Evolutionary conservation across 73 alveolate genomes (phyloP).

Genomic region (Symbiodinium natans): DNA sequence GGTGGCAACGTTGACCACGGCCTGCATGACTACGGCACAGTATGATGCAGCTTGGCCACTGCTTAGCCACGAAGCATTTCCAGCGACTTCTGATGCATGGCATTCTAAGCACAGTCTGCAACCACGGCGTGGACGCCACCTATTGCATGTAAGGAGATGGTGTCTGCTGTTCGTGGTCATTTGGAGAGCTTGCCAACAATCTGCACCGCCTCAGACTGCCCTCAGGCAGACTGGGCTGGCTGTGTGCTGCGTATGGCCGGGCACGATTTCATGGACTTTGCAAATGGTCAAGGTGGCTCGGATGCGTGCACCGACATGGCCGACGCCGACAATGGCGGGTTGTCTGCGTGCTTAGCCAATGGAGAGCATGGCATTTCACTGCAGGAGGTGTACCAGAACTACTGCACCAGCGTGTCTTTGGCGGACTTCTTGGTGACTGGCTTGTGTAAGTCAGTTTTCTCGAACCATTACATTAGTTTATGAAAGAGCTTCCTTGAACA

Average conservation of each 20-base stretch:
- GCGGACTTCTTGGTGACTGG: constrained; percentile 93
- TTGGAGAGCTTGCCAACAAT: constrained; percentile 11
- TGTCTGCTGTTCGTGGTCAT: constrained; percentile 47
- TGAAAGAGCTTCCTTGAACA: too few species aligned
- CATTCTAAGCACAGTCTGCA: too few species aligned
- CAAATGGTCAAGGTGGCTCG: constrained; percentile 69
- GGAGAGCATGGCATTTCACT: constrained; percentile 80
- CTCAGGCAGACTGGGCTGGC: constrained; percentile 93
- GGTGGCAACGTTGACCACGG: constrained; percentile 36
- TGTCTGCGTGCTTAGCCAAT: constrained; percentile 30
- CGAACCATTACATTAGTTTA: too few species aligned
- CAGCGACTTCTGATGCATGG: too few species aligned
- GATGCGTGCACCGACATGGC: constrained; percentile 86
- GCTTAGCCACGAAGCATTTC: neutral
- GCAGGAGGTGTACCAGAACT: constrained; percentile 41
- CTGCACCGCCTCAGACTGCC: constrained; percentile 81
- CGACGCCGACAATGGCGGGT: constrained; percentile 68
- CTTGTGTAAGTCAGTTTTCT: too few species aligned
- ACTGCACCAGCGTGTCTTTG: constrained; percentile 48
- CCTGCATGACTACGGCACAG: constrained; percentile 22
- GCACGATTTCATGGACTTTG: constrained; percentile 93
- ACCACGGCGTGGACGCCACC: too few species aligned
- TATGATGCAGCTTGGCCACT: constrained; percentile 37
- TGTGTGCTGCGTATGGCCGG: constrained; percentile 92
- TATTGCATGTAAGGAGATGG: neutral